Base-by-base conservation (phyloP, 371 early-diverging fungal species). In the Entomophthora muscae region DNA sequence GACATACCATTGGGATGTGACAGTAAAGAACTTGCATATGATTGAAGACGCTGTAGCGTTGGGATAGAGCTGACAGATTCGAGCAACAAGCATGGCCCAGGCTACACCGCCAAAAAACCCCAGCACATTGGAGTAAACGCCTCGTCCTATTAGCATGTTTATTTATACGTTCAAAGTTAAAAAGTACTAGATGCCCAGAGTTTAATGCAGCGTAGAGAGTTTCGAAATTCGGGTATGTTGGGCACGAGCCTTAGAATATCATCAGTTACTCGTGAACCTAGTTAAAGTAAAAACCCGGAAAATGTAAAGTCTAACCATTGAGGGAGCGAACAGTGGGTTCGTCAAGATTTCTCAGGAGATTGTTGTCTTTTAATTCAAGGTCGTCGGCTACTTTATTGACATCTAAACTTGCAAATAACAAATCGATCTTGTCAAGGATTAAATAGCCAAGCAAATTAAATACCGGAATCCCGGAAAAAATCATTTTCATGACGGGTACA, bases 21-120 rank as follows among this genome's bases (percentile, higher is more conserved):
- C 84, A 3, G 80, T 73, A 75, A 99, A 99, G 69, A 97, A 99
- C 64, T 91, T 84, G 23, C 81, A 71, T 1, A 99, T 88, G 51
- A 98, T 84, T 0, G 83, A 75, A 33, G 86, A 89, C 0, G 95
- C 86, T 55, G 88, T 84, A 0, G 91, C 90, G 69, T 95, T 95
- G 0, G 99, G 99, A 74, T 93, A 98, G 30, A 98, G 71, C 73
- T 99, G 99, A 74, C 98, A 98, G 23, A 98, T 85, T 52, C 98
- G 77, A 17, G 98, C 99, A 13, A 98, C 95, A 22, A 91, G 76
- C 84, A 99, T 91, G 12, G 99, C 98, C 97, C 98, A 99, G 1
- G 98, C 97, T 17, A 99, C 98, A 72, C 99, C 99, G 65, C 99
- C 99, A 73, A 96, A 81, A 72, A 98, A 99, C 17, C 99, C 99